Conservation (phyloP, 805 yeast genomes). For the Metschnikowia lachancei region DNA sequence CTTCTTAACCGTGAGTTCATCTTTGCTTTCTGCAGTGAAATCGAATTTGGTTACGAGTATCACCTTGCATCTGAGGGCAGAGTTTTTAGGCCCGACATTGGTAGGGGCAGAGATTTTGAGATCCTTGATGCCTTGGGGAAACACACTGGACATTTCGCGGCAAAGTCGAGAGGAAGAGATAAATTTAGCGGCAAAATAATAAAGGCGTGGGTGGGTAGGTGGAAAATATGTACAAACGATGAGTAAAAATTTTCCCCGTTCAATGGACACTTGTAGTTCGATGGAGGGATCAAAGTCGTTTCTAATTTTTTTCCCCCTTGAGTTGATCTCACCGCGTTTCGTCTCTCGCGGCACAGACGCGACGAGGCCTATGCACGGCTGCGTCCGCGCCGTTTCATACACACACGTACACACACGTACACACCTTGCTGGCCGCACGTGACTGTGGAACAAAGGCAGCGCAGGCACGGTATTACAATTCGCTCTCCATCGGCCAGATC, state of each 20-base stretch:
- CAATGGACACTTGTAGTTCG: no score
- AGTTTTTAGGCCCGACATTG: conserved; percentile 12
- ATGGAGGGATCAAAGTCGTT: neutral
- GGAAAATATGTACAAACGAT: no score
- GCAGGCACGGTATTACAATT: no score
- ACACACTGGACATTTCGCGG: conserved; percentile 13
- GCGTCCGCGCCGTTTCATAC: neutral
- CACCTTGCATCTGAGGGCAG: conserved; percentile 28
- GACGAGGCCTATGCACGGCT: conserved; percentile 4
- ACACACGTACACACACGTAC: neutral
- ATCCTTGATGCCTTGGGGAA: conserved; percentile 18
- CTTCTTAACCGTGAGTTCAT: conserved; percentile 45
- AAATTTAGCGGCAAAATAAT: no score
- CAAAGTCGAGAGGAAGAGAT: neutral
- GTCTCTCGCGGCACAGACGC: conserved; percentile 12
- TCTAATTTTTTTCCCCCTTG: conserved; percentile 1
- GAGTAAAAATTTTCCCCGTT: no score
- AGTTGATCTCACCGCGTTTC: conserved; percentile 10
- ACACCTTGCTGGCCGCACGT: neutral
- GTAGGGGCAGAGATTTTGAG: conserved; percentile 24
- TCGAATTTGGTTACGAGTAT: conserved; percentile 47
- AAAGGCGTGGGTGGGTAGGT: no score
- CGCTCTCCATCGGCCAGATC: no score
- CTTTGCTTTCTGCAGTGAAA: conserved; percentile 42
- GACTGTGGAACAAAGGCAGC: no score